Base-by-base conservation (phyloP, 139 green algal species). In the Picochlorum sp. region DNA sequence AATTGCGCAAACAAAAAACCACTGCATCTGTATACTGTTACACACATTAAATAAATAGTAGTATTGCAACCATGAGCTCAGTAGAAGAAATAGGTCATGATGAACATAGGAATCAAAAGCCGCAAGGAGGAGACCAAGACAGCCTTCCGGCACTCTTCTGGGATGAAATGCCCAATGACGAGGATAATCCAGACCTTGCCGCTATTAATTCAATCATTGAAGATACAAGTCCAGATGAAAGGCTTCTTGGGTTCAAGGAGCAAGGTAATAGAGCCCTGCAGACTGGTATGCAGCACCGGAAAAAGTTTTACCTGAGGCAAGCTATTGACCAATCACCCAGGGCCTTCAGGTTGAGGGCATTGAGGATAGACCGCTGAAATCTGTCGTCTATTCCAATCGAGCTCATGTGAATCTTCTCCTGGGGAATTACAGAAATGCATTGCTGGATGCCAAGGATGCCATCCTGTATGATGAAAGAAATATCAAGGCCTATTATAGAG, bases 331-430 rank as follows among this genome's bases (percentile, higher is more conserved):
- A 83, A 20, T 95, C 54, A 81, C 56, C 20, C 69, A 90, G 60
- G 86, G 79, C 26, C 59, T 92, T 13, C 75, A 72, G 0, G n/a
- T 80, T 13, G 30, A 68, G 10, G 20, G 21, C 21, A 74, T 60
- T 47, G 37, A 26, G 4, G 67, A 85, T 18, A 38, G 24, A 2
- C 16, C n/a, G 11, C 34, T 90, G 41, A 71, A 77, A 23, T 49
- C 75, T 3, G n/a, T 82, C 6, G 70, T 94, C 32, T 66, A 67
- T 63, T 78, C 70, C 77, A 95, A 95, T 63, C 68, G 85, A 8
- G 80, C 88, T 1, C 88, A 95, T n/a, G 85, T 84, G 18, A 70
- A 93, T 38, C 72, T 87, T n/a, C 45, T 86, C 20, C 72, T 94
- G 14, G 80, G 79, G 20, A 95, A 95, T 79, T 84, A 83, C 69